phyloP scores from a whole-genome alignment of 1,139 yeast species.

The Zygosaccharomyces pseudobailii region DNA sequence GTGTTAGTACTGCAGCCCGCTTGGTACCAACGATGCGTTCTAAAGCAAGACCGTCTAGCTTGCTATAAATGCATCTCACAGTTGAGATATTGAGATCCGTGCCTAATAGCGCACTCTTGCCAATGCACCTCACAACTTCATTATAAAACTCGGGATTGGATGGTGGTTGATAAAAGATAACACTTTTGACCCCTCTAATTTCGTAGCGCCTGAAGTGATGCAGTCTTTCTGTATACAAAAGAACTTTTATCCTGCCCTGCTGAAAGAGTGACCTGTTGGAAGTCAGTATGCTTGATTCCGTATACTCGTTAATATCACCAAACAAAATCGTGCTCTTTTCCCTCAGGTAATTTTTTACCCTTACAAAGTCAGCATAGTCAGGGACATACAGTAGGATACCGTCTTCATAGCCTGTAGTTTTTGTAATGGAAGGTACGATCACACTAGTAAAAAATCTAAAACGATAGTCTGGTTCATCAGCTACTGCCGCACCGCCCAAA shows the following conservation, averaged over 20 bases:
- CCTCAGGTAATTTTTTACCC: constrained; percentile 68
- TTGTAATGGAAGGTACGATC: constrained; percentile 62
- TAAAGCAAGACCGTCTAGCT: constrained; percentile 73
- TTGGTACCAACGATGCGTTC: constrained; percentile 85
- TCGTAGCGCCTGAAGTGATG: constrained; percentile 88
- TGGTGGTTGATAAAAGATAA: constrained; percentile 81
- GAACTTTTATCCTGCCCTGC: constrained; percentile 59
- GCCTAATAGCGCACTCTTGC: constrained; percentile 40
- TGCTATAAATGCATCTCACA: constrained; percentile 65
- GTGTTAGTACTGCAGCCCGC: constrained; percentile 64
- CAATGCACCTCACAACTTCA: constrained; percentile 56
- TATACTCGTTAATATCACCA: constrained; percentile 76
- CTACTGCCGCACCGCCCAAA: constrained; percentile 43
- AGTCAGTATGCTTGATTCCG: constrained; percentile 63
- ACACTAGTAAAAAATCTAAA: constrained; percentile 75
- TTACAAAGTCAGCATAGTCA: constrained; percentile 77
- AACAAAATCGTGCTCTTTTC: constrained; percentile 53
- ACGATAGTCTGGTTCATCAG: constrained; percentile 71
- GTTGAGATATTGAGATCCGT: constrained; percentile 62
- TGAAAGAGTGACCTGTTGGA: constrained; percentile 66
- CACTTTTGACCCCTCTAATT: constrained; percentile 77
- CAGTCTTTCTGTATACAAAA: constrained; percentile 86
- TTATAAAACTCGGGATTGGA: constrained; percentile 77
- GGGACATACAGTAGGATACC: constrained; percentile 83
- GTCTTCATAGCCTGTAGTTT: constrained; percentile 48